A percentile compares a stretch with the other conserved stretches of the same genome.
Conservation (phyloP, 1,284 basidiomycete genomes). For the Moesziomyces sp. region DNA sequence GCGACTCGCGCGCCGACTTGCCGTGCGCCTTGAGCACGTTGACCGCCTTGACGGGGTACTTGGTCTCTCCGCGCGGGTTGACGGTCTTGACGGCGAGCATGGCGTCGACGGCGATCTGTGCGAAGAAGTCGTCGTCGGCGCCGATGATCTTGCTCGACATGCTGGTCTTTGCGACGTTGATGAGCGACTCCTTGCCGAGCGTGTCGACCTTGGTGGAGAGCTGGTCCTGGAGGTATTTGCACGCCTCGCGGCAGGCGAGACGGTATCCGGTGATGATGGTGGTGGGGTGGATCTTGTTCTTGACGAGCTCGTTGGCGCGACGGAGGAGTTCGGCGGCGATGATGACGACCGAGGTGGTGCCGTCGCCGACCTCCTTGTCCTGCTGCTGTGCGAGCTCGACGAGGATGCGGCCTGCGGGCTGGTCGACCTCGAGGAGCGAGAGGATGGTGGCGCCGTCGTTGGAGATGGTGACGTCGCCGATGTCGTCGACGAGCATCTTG, state of each 20-base stretch:
- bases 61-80: slow-evolving; percentile 93
- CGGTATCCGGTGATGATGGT: slow-evolving; percentile 99
- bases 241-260: slow-evolving; percentile 95
- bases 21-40: slow-evolving; percentile 99
- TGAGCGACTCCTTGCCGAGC: slow-evolving; percentile 87
- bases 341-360: slow-evolving; percentile 98
- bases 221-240: slow-evolving; percentile 98
- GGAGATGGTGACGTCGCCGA: slow-evolving; percentile 99
- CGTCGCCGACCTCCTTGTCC: slow-evolving; percentile 99
- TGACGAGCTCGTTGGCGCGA: slow-evolving; percentile 96
- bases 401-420: slow-evolving; percentile 92
- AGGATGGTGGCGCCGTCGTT: slow-evolving; percentile 99
- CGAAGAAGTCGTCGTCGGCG: slow-evolving; percentile 97
- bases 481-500: slow-evolving; percentile 92
- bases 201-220: slow-evolving; percentile 93
- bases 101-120: slow-evolving; percentile 97
- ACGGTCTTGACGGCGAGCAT: slow-evolving; percentile 97
- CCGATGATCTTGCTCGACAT: slow-evolving; percentile 99
- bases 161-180: slow-evolving; percentile 97
- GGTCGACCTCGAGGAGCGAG: slow-evolving; percentile 86
- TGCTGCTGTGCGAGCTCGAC: slow-evolving; percentile 99
- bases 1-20: slow-evolving; percentile 90
- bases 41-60: slow-evolving; percentile 99
- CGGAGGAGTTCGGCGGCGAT: slow-evolving; percentile 94
- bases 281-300: slow-evolving; percentile 98